Conservation (phyloP, 768 basidiomycete genomes). For the Lactarius tabidus region DNA sequence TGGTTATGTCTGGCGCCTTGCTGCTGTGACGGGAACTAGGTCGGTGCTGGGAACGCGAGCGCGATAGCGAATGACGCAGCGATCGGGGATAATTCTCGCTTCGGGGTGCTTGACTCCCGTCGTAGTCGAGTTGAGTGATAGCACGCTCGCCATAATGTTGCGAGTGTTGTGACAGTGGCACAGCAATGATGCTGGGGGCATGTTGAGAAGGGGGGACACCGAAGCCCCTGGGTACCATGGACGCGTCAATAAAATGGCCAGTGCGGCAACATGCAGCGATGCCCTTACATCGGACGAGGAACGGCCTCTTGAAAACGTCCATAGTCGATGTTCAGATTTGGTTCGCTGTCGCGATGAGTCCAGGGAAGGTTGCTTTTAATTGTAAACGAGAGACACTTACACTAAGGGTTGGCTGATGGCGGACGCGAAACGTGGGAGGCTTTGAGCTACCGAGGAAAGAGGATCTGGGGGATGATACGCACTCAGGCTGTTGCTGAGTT, state of each 20-base stretch:
- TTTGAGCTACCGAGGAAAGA: constrained; percentile 1
- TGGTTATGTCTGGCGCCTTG: constrained; percentile 17
- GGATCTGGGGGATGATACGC: not conserved
- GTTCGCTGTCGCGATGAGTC: constrained; percentile 15
- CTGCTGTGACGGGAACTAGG: constrained; percentile 16
- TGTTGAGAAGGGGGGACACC: constrained; percentile 2
- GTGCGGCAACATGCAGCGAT: not conserved
- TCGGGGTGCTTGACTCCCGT: constrained; percentile 6
- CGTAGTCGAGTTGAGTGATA: constrained; percentile 20
- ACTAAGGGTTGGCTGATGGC: not conserved
- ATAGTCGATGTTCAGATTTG: constrained; percentile 22
- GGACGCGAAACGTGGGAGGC: not conserved
- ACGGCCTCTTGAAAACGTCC: constrained; percentile 23
- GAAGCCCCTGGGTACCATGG: constrained; percentile 1
- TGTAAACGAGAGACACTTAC: not conserved
- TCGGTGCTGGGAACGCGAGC: constrained; percentile 10
- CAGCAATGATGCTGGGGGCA: not conserved
- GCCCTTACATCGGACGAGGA: constrained; percentile 10
- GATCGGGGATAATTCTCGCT: constrained; percentile 10
- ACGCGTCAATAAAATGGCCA: not conserved
- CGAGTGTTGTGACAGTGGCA: constrained; percentile 14
- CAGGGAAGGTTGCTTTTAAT: not conserved
- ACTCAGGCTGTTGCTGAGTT: constrained; percentile 3
- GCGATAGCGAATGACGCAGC: constrained; percentile 3
- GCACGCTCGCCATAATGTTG: constrained; percentile 23